A percentile compares a stretch with the other conserved stretches of the same genome.
These are phyloP conservation scores for Stachybotrys echinatus DNA, from an alignment of 2,329 filamentous ascomycete species.

Conservation along the genomic window DNA sequence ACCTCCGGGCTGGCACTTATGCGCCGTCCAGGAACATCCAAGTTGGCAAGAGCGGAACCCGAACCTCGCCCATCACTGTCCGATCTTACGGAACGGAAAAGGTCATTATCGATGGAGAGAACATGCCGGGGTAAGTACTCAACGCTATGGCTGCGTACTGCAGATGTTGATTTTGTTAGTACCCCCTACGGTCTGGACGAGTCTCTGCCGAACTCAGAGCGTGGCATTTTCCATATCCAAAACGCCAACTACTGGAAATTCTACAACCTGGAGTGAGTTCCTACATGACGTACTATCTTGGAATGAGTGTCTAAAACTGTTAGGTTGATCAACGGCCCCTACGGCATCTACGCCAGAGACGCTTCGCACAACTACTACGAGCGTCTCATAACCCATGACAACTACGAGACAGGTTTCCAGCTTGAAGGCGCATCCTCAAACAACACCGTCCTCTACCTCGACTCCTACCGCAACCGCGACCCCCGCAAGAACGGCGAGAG, in stretches of 20 bases:
- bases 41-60: neutral
- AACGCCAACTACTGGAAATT: conserved; percentile 38
- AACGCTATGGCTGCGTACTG: too few relatives aligned
- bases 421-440: conserved; percentile 21
- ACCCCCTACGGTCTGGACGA: conserved; percentile 33
- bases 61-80: conserved; percentile 28
- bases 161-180: conserved; percentile 6
- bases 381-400: conserved; percentile 24
- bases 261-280: conserved; percentile 23
- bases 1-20: neutral
- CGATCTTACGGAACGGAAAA: conserved; percentile 32
- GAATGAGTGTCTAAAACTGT: too few relatives aligned
- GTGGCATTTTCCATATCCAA: conserved; percentile 40
- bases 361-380: conserved; percentile 26
- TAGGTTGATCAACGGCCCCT: conserved; percentile 24
- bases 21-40: conserved; percentile 1
- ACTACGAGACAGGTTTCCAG: conserved; percentile 28
- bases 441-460: conserved; percentile 32
- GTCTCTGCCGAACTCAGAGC: conserved; percentile 29
- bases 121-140: conserved; percentile 20
- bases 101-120: conserved; percentile 38
- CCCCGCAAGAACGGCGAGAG: conserved; percentile 43
- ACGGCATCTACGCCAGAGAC: conserved; percentile 25
- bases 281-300: too few relatives aligned
- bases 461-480: conserved; percentile 34